Evolutionary conservation across 2,329 filamentous ascomycete species (phyloP), one percentile per base, ranked within the genome.

Genomic region (Daldinia eschscholtzii): DNA sequence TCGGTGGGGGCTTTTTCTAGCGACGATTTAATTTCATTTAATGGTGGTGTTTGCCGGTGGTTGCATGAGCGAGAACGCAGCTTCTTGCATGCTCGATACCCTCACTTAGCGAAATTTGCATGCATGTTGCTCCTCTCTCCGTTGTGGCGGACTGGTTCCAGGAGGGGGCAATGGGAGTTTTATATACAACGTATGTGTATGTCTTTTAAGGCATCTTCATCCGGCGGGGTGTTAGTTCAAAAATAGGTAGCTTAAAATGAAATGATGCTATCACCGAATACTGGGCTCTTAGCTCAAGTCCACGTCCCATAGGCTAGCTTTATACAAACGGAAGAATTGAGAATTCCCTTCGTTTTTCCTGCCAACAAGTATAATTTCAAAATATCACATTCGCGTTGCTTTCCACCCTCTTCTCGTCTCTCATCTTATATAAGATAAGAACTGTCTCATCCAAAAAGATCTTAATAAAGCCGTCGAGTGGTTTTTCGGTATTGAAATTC

Each of bases 61-160:
- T 64, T 67, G 61, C 61, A 68, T 70, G 65, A 60, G 48, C 64
- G 53, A 68, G 56, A 57, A 33, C 53, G 35, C 13, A 46, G 30
- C 55, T 28, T 52, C 57, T 63, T 66, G 60, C 61, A 65, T 61
- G 60, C 66, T 69, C 58, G 67, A 71, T 71, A 71, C 66, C 69
- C 63, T 70, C 69, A 61, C 61, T 71, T 70, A 58, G 44, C 64
- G 64, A 65, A 62, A 60, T 69, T 57, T 35, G 61, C 65, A 68
- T 68, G 66, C 60, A 69, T 64, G 41, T 28, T 64, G 41, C 46
- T 57, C 52, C 52, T 18, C 52, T 18, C 61, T 56, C 61, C 57
- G 56, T 65, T 57, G 50, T 53, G 52, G n/a, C 58, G 65, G 69
- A 53, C 6, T 67, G 57, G 44, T 44, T 64, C 3, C 20, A 23